Base-by-base conservation (phyloP, 2,329 filamentous ascomycete species). In the Tolypocladium album region DNA sequence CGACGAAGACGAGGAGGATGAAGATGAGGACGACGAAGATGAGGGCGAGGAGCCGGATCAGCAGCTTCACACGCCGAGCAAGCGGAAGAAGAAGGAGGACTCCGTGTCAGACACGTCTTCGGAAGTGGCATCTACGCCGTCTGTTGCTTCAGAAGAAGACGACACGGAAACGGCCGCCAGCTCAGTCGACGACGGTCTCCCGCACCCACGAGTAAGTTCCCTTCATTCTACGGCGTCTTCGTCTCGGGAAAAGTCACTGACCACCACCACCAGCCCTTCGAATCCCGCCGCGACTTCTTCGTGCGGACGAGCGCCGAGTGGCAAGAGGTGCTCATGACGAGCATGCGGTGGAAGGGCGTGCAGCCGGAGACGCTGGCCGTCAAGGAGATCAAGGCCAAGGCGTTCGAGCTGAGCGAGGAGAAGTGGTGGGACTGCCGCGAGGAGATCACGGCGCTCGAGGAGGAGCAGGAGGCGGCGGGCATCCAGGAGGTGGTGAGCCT, bases 341-440 rank as follows among this genome's bases (percentile, higher is more conserved):
- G 83, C 64, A 76, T 94, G 61, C 83, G 86, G 62, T 86, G 84
- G 77, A 87, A 86, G 72, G 83, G 83, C 40, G 78, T 85, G 53
- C 82, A 86, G 64, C 82, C 83, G 3, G 88, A 89, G 72, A 81
- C 85, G 47, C 81, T 90, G 64, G 80, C 85, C 0, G 79, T 95
- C 69, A 99, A 99, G 79, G 94, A 97, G 77, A 86, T 97, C 68
- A 92, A 96, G 73, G 88, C 92, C 68, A 87, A 86, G 71, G 94
- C 92, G 1, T 99, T 97, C 72, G 88, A 91, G 70, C 82, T 91
- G 64, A 92, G 92, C 47, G 94, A 99, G 74, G 89, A 92, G 76
- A 96, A 96, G 73, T 99, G 94, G 94, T 99, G 94, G 94, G 94
- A 97, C 79, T 92, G 88, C 71, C 84, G 94, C 67, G 94, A 99